Base-by-base conservation (phyloP, 768 basidiomycete species). In the Boletus rex-veris region DNA sequence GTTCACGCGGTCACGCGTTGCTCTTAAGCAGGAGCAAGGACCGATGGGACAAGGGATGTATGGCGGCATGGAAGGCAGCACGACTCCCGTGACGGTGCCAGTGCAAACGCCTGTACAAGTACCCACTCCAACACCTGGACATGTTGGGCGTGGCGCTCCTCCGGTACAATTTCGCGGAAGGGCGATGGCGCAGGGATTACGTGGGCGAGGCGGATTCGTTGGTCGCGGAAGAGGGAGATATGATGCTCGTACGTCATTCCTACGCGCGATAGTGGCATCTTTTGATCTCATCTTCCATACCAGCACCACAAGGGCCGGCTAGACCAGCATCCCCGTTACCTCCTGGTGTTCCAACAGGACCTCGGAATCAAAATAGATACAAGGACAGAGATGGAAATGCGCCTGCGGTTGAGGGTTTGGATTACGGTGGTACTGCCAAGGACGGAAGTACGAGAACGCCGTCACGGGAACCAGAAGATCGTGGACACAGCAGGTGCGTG, bases 381-480 rank as follows among this genome's bases (percentile, higher is more conserved):
- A 92, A 92, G 75, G 91, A 93, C 68, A 79, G 90, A 39, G 90
- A 92, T 64, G 84, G 83, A 15, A 90, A 90, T 63, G 87, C 88
- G 2, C 86, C 89, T 55, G 89, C 89, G 26, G 88, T 90, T 12
- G 90, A 92, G 64, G 90, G 91, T n/a, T 70, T 93, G 63, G 91
- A 93, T 66, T 93, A 93, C 60, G 90, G 89, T 3, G 89, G 85
- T 41, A 79, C 64, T 26, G 74, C 70, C 50, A 77, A 78, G 59
- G 75, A 79, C 39, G 71, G 28, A 28, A 8, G 67, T 49, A 65
- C 71, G 50, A 61, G 84, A 58, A 86, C 83, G 45, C 79, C 84
- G 0, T 84, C 82, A 49, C 79, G 80, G 18, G 86, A 89, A 58
- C 80, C 84, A 33, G 86, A 88, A 61, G 86, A 88, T 48, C 77